Conservation (phyloP, 176 grass and related monocot genomes). For the Neostapfia colusana region DNA sequence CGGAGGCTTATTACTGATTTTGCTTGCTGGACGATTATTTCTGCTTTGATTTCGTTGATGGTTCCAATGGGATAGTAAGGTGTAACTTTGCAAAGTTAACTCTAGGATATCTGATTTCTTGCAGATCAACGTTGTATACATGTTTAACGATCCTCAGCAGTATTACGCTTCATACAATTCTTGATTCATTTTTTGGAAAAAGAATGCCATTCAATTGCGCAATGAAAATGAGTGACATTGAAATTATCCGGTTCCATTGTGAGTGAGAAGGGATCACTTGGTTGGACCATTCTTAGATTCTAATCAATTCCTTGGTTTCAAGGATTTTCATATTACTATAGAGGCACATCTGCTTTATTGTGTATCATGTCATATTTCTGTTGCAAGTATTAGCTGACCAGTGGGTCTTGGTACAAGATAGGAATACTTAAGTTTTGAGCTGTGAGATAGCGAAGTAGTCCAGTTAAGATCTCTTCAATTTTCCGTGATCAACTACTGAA, state of each 20-base stretch:
- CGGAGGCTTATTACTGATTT: not conserved
- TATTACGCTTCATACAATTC: not conserved
- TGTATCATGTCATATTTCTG: not conserved
- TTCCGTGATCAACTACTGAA: not conserved
- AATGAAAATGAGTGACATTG: not conserved
- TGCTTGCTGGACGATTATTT: not conserved
- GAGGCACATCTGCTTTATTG: not conserved
- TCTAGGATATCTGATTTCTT: constrained; percentile 3
- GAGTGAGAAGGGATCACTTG: not conserved
- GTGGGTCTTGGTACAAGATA: not conserved
- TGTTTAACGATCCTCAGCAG: not conserved
- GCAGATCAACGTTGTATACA: not conserved
- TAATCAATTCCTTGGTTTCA: not conserved
- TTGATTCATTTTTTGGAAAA: not conserved
- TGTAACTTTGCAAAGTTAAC: not conserved
- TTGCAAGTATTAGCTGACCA: not conserved
- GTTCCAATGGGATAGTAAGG: not conserved
- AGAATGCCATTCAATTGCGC: not conserved
- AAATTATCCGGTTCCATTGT: not conserved
- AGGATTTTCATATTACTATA: not conserved
- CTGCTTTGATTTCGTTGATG: not conserved
- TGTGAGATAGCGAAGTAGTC: not conserved
- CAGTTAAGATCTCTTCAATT: not conserved
- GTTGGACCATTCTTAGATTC: no score
- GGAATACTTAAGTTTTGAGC: not conserved